Evolutionary conservation across 805 yeast species (phyloP).

Genomic region (Diddensiella santjacobensis): DNA sequence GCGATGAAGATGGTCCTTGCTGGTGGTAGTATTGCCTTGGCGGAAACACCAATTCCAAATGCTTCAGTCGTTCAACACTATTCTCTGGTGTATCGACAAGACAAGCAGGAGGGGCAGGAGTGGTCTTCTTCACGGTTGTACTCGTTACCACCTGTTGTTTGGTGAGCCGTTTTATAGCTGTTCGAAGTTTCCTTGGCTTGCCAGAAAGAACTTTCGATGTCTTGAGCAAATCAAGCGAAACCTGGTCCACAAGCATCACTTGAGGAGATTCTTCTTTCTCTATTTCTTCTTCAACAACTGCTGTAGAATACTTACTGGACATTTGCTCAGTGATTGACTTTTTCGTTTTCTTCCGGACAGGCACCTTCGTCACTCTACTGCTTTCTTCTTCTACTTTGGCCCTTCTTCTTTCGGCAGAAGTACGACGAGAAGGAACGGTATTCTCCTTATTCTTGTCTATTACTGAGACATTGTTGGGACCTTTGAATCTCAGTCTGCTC

Average conservation of each 20-base stretch:
- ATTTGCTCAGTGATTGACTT: neutral
- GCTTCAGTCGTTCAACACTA: neutral
- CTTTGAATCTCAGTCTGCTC: neutral
- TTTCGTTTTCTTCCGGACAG: neutral
- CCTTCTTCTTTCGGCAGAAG: too few species aligned
- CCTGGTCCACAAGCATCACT: too few species aligned
- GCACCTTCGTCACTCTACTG: neutral
- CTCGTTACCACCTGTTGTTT: neutral
- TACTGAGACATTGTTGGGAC: neutral
- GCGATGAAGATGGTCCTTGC: neutral
- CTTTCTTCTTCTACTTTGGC: too few species aligned
- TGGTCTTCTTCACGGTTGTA: neutral
- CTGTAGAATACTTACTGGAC: neutral
- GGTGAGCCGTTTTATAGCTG: too few species aligned
- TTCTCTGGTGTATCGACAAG: neutral
- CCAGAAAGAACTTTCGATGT: constrained; percentile 1
- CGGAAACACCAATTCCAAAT: neutral
- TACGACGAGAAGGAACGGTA: neutral
- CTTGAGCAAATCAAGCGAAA: too few species aligned
- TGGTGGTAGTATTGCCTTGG: neutral
- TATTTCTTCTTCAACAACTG: neutral
- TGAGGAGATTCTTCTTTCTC: too few species aligned
- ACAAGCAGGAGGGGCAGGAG: neutral
- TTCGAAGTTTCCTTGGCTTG: constrained; percentile 2
- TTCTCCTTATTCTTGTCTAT: neutral